These are phyloP conservation scores for Jacaranda mimosifolia DNA, from an alignment of 257 asterid species.

Conservation along the genomic window DNA sequence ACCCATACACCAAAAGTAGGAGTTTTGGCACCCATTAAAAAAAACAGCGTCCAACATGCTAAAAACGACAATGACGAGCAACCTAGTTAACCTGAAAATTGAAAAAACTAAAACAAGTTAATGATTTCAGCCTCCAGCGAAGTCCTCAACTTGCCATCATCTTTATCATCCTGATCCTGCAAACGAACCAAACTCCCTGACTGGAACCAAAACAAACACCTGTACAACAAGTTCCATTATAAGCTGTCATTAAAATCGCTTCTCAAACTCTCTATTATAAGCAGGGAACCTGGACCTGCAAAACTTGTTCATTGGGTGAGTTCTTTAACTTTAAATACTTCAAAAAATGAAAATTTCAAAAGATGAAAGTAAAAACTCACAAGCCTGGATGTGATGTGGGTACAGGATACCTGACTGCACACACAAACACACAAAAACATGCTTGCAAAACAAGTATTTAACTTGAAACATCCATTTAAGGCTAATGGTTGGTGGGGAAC, in stretches of 20 bases:
- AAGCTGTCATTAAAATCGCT: slow-evolving; percentile 53
- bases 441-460: neutral
- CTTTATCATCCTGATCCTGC: slow-evolving; percentile 51
- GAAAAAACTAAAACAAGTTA: slow-evolving; percentile 6
- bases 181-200: slow-evolving; percentile 38
- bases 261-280: slow-evolving; percentile 44
- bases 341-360: neutral
- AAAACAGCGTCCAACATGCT: neutral
- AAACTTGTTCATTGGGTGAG: slow-evolving; percentile 69
- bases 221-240: slow-evolving; percentile 69
- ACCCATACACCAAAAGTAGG: too few species aligned
- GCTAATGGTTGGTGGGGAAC: neutral
- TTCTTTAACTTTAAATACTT: slow-evolving; percentile 25
- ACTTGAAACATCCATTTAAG: neutral
- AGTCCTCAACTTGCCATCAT: slow-evolving; percentile 16
- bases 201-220: slow-evolving; percentile 51
- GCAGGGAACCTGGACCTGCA: slow-evolving; percentile 99
- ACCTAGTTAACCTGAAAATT: slow-evolving; percentile 1
- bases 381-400: slow-evolving; percentile 56
- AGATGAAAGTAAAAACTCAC: slow-evolving; percentile 55
- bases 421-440: slow-evolving; percentile 43
- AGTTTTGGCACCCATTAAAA: neutral
- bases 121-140: neutral
- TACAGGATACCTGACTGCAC: slow-evolving; percentile 79
- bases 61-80: too few species aligned